A percentile compares a stretch with the other conserved stretches of the same genome.
Conservation (phyloP, 148 eudicot species). For the Cornus controversa region DNA sequence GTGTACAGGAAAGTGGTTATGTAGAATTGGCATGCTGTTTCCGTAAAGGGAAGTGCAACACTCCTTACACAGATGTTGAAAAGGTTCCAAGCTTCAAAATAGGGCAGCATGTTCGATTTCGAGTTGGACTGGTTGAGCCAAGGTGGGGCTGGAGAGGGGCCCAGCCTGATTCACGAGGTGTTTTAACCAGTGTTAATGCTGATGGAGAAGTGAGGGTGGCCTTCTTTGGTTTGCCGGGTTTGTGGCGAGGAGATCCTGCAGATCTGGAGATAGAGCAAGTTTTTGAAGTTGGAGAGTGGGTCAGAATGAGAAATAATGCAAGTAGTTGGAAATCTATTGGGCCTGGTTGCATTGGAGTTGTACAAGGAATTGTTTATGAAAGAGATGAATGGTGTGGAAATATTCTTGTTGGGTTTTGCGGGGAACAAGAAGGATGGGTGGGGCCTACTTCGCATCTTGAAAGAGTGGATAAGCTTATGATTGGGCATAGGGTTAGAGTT, state of each 20-base stretch:
- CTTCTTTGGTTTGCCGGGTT: constrained; percentile 64
- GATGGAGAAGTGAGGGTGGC: constrained; percentile 90
- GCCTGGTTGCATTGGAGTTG: constrained; percentile 84
- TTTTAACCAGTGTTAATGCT: constrained; percentile 75
- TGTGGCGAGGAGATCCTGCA: constrained; percentile 94
- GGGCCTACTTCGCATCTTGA: constrained; percentile 66
- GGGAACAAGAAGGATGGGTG: constrained; percentile 89
- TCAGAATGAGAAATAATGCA: constrained; percentile 47
- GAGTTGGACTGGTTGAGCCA: constrained; percentile 72
- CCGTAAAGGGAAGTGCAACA: constrained; percentile 66
- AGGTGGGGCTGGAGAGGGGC: constrained; percentile 99
- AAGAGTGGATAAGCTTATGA: constrained; percentile 49
- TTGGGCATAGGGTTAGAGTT: constrained; percentile 80
- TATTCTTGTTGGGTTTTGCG: constrained; percentile 79
- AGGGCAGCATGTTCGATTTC: constrained; percentile 85
- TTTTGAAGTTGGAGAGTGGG: constrained; percentile 95
- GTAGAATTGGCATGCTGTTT: constrained; percentile 91
- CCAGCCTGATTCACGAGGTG: constrained; percentile 66
- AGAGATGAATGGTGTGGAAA: constrained; percentile 74
- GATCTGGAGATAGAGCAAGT: constrained; percentile 77
- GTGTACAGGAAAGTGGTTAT: constrained; percentile 89
- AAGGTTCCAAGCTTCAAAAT: constrained; percentile 72
- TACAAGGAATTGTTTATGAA: constrained; percentile 72
- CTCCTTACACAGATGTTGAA: constrained; percentile 86
- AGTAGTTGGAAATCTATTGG: constrained; percentile 72